Evolutionary conservation across 805 yeast species (phyloP).

Genomic region (Kuraishia hungarica): DNA sequence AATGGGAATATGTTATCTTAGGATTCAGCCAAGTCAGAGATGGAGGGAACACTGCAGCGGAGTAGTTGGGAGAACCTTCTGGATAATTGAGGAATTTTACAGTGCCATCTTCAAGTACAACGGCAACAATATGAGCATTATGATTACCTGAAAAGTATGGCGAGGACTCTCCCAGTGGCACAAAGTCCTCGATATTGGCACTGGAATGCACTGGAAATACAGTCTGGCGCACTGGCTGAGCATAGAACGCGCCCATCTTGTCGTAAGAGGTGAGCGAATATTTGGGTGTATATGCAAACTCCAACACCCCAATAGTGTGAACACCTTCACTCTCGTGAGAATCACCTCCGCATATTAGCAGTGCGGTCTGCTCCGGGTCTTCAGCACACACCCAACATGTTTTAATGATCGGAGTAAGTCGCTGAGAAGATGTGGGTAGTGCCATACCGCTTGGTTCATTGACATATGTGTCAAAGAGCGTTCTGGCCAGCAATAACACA

Average conservation of each 20-base stretch:
- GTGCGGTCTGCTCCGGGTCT: slow-evolving; percentile 73
- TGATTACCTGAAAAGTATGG: slow-evolving; percentile 80
- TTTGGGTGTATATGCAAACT: slow-evolving; percentile 73
- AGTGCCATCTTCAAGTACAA: slow-evolving; percentile 56
- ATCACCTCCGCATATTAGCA: slow-evolving; percentile 66
- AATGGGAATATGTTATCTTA: slow-evolving; percentile 45
- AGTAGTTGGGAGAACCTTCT: slow-evolving; percentile 39
- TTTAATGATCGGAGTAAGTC: slow-evolving; percentile 36
- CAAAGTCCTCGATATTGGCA: slow-evolving; percentile 34
- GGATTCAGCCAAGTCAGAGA: slow-evolving; percentile 76
- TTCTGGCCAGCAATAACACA: slow-evolving; percentile 63
- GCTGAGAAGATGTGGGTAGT: slow-evolving; percentile 10
- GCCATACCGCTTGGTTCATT: slow-evolving; percentile 33
- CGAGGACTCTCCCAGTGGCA: slow-evolving; percentile 49
- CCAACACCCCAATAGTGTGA: slow-evolving; percentile 45
- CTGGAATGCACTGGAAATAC: slow-evolving; percentile 45
- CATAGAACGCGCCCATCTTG: slow-evolving; percentile 71
- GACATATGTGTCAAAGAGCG: slow-evolving; percentile 55
- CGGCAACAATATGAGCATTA: slow-evolving; percentile 58
- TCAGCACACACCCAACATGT: slow-evolving; percentile 72
- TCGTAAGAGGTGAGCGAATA: slow-evolving; percentile 78
- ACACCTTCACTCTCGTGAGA: slow-evolving; percentile 31
- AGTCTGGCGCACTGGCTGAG: slow-evolving; percentile 46
- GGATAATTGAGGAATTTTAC: slow-evolving; percentile 55
- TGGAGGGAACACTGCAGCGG: slow-evolving; percentile 67